Evolutionary conservation across 352 stramenopile species (phyloP).

Genomic region (Phytophthora pisi): DNA sequence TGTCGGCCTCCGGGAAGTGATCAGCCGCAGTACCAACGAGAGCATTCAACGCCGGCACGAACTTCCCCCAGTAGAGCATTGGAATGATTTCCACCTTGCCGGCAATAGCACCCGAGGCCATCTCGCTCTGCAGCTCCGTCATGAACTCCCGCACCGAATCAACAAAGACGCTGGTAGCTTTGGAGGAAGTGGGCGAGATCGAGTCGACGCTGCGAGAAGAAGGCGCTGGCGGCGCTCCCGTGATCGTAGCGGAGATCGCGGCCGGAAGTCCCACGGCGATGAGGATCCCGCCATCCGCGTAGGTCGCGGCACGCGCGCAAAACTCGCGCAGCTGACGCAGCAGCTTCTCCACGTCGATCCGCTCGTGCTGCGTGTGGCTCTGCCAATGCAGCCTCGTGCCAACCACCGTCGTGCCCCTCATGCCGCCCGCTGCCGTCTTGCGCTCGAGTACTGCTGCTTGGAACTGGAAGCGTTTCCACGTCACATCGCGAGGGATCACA

Average conservation of each 20-base stretch:
- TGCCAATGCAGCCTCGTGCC: slow-evolving; percentile 66
- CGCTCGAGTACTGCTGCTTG: slow-evolving; percentile 4
- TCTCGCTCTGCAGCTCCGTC: slow-evolving; percentile 31
- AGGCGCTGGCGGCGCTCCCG: slow-evolving; percentile 1
- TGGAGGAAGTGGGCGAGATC: slow-evolving; percentile 17
- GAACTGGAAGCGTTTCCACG: slow-evolving; percentile 10
- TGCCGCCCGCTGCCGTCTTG: slow-evolving; percentile 5
- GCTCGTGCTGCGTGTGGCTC: slow-evolving; percentile 46
- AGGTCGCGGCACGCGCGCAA: slow-evolving; percentile 47
- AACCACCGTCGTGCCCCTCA: slow-evolving; percentile 41
- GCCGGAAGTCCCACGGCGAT: slow-evolving; percentile 55
- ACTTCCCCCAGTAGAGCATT: slow-evolving; percentile 93
- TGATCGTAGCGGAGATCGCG: slow-evolving; percentile 14
- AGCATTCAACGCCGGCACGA: slow-evolving; percentile 94
- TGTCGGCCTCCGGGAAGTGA: slow-evolving; percentile 43
- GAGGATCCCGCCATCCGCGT: slow-evolving; percentile 46
- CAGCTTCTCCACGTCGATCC: slow-evolving; percentile 40
- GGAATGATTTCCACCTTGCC: slow-evolving; percentile 71
- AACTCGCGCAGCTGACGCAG: slow-evolving; percentile 48
- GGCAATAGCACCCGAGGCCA: slow-evolving; percentile 3
- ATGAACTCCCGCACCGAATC: slow-evolving; percentile 46
- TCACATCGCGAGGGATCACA: slow-evolving; percentile 21
- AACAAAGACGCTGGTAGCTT: slow-evolving; percentile 34
- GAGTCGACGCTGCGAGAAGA: slow-evolving; percentile 4
- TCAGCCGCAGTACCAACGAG: slow-evolving; percentile 72